Evolutionary conservation across 768 basidiomycete genomes (phyloP), one percentile per base, ranked within the genome.

Genomic region (Holtermannia corniformis): DNA sequence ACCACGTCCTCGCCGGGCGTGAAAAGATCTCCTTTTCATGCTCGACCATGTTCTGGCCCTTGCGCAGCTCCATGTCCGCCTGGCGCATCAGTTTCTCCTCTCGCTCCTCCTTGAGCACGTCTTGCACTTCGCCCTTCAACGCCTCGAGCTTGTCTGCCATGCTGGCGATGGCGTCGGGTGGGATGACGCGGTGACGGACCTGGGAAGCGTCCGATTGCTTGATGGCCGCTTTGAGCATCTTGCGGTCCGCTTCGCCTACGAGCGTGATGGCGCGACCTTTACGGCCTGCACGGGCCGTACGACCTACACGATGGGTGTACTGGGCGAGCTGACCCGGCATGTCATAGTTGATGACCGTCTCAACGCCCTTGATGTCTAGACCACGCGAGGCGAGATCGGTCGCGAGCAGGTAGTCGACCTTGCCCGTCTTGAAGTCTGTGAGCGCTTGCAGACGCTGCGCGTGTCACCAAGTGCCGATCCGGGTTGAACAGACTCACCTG

Each of bases 331-430:
- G 86, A 19, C 81, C 79, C 10, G 95, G 95, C 93, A 97, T 95
- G 70, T 99, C 95, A 68, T 92, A 97, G 73, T 99, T 99, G 71
- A 99, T 91, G 57, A 99, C 89, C 2, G 90, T 91, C 67, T 97
- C 88, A 22, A 96, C 84, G 14, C 92, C 92, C 69, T 92, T 93
- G 76, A 99, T 95, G 74, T 97, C 93, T 24, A 99, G 78, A 72
- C 95, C 88, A 55, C 91, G 83, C 51, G 91, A 87, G 26, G 95
- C 95, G 28, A 99, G 76, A 70, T 97, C 95, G 0, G 95, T 99
- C 2, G 92, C 93, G 79, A 99, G 85, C 7, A 99, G 76, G 72
- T 82, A 97, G 71, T 91, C 86, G n/a, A 86, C 86, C 23, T 78
- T 69, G 19, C 88, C 85, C 57, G 89, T 87, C 53, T 89, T 83